Evolutionary conservation across 75 land plant species (phyloP), one percentile per base, ranked within the genome.

Genomic region (Pseudotsuga menziesii): DNA sequence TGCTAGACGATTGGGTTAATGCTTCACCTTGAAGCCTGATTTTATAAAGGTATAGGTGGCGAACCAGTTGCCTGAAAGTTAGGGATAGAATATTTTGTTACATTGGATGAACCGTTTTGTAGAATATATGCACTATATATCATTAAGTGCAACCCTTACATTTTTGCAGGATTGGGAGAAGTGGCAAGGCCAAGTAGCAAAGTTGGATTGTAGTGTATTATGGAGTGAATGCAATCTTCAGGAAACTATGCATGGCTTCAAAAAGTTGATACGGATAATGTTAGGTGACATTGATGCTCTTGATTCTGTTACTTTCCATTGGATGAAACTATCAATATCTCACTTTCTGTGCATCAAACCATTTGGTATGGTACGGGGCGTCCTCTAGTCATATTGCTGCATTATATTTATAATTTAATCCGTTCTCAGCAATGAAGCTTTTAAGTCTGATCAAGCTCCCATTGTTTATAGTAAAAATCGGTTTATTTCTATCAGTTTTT

Each of bases 281-380:
- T 82, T 92, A 61, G 99, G 99, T 61, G 88, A 95, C 57, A 55
- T 82, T 57, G 82, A 82, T 58, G 88, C 35, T 58, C 85, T 96
- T 73, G 71, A 79, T 75, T 27, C 75, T 62, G 80, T 84, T 32
- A 92, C 99, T 17, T 90, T 72, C 32, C 84, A 92, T 76, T 96
- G 99, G 98, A 85, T 96, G 85, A 98, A 96, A 84, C 88, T 94
- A 41, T 84, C 80, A 57, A 85, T 94, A 67, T 87, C 99, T 61
- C 98, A 96, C 78, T 79, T 94, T 75, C 81, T 96, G 13, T 92
- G 89, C 67, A 80, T 96, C 75, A 90, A 90, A 77, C 99, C 99
- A 27, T 86, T 96, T 72, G 84, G 93, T 41, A 72, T 86, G 94
- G 99, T 96, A 70, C 56, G 79, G 78, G 23, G 56, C 55, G 63